Base-by-base conservation (phyloP, 768 basidiomycete species). In the Boletus speciosus region DNA sequence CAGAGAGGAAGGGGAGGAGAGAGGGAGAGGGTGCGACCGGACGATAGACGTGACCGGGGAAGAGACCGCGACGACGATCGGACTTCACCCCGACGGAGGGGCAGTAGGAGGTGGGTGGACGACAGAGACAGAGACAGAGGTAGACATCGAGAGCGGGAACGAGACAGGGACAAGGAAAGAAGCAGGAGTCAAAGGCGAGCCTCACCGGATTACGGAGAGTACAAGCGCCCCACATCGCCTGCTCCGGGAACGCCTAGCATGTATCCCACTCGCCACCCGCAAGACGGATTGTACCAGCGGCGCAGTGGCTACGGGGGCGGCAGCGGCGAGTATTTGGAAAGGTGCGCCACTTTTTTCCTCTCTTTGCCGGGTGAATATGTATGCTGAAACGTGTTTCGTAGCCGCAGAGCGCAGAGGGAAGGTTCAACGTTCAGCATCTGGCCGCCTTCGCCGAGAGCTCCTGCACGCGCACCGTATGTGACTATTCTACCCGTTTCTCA, bases 381-480 rank as follows among this genome's bases (percentile, higher is more conserved):
- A 31, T 48, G 7, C 46, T 60, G 35, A 52, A 1, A n/a, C 15
- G 16, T 5, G 1, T 32, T 41, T 53, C 48, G 1, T 55, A 93
- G 91, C 61, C 91, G 92, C 32, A 77, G 88, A 51, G 65, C 76
- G 44, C 85, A 92, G 66, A 77, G 92, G 45, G 83, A 83, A 60
- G 74, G 61, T 5, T 80, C 72, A 9, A 76, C 75, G 6, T 67
- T 83, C 2, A 78, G 79, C 60, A 76, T 91, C n/a, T 94, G 92
- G 92, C 92, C 92, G 2, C 70, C 83, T 4, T 93, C 92, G 3
- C 92, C 92, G 0, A 86, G 85, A 58, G 81, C 77, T 10, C 82
- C 83, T 51, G 72, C 79, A 36, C 81, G 88, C 36, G 69, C 71
- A 43, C 58, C 81, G 82, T 88, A 71, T 31, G 84, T 74, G 3